Evolutionary conservation across 2,329 filamentous ascomycete species (phyloP), one percentile per base, ranked within the genome.

Genomic region (Fusarium metavorans): DNA sequence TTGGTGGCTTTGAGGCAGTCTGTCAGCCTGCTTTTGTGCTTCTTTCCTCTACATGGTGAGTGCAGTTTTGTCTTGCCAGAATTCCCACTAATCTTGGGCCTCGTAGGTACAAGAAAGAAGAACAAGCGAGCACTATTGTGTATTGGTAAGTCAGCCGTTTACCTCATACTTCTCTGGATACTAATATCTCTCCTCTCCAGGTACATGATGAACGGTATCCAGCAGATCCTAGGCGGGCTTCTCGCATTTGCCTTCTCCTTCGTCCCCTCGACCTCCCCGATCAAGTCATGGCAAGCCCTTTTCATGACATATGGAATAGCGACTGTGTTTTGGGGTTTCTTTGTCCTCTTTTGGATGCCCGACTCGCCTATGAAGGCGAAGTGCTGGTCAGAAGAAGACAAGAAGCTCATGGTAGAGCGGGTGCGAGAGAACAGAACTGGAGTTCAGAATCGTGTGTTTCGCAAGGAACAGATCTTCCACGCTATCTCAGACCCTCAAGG

Each of bases 171-270:
- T 20, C 16, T 8, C 32, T 16, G 18, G 27, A 9, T 13, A 56
- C 52, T 16, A 10, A 32, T n/a, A 1, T 6, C 18, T 56, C 25
- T 2, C 4, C 13, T 20, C n/a, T 56, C 30, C 23, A 56, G 52
- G 52, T 92, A 92, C 80, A 93, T 93, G 90, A 94, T 93, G 91
- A 94, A 94, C 78, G 92, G 92, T 8, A 87, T 87, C 1, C 92
- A 94, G 79, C 92, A 93, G 77, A 92, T 94, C 64, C 89, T 93
- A 5, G 92, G 92, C 43, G 92, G 92, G 5, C 86, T 94, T 0
- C 84, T 93, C 2, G 92, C 92, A 0, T 93, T 92, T 80, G 91
- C 91, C 71, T 87, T 87, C 73, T 84, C 86, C 8, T 83, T 88
- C 4, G 88, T 91, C 77, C 63, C 57, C 7, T 83, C 81, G 10